Evolutionary conservation across 164 flowering plant genomes (phyloP), one percentile per base, ranked within the genome.

Genomic region (Kalanchoe fedtschenkoi): DNA sequence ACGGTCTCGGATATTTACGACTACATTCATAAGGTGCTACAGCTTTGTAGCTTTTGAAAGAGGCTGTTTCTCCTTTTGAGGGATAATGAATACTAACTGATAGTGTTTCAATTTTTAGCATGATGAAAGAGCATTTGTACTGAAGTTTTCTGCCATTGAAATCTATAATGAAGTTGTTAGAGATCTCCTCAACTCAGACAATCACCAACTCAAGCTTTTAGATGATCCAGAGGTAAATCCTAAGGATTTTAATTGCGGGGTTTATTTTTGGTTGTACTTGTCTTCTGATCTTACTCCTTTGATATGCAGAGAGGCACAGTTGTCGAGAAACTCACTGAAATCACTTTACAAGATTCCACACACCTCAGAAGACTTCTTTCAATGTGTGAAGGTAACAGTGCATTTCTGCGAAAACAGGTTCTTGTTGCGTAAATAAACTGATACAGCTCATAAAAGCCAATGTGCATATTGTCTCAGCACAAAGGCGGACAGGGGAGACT

Each of bases 401-500:
- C 14, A 26, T 60, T 56, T 43, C 26, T 33, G 19, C 34, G 2
- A 44, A 6, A 17, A 5, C 8, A 26, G 51, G n/a, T n/a, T n/a
- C 51, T 19, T 44, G 7, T 44, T n/a, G n/a, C 51, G 21, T 44
- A 44, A 17, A 44, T 6, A 51, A 24, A 11, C 11, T 15, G 13
- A 37, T 37, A 24, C 15, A 24, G 26, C 15, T 51, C 56, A 51
- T 51, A 24, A 24, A 51, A 26, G 56, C 32, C 26, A 10, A 51
- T 37, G 8, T 59, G 8, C 43, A 35, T 34, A 24, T 62, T 62
- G 33, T 65, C 67, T 72, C 79, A 83, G 88, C 85, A 51, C 84
- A 85, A 73, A 81, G 91, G 56, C 80, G 79, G 72, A 75, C 72
- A 19, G 85, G 83, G 9, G 91, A 85, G 75, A 85, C 88, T 16